phyloP scores from a whole-genome alignment of 371 early-diverging fungal genomes.

The Mortierella sp. region DNA sequence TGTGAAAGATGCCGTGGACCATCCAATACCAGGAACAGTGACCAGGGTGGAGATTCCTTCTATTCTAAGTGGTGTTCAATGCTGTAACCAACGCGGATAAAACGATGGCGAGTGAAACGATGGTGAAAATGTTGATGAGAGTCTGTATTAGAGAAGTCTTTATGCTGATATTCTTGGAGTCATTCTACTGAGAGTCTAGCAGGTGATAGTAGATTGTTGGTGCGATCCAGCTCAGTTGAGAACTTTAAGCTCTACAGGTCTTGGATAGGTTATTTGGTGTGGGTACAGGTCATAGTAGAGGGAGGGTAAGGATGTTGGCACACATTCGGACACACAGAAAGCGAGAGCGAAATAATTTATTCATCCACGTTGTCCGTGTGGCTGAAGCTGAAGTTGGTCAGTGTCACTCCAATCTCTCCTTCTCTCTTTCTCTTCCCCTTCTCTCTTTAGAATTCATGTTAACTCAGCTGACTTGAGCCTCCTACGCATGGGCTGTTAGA shows the following conservation, averaged over 20 bases:
- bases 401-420: too few species aligned
- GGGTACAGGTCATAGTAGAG: conserved; percentile 46
- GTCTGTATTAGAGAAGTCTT: conserved; percentile 75
- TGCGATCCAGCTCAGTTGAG: conserved; percentile 55
- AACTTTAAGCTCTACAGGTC: conserved; percentile 77
- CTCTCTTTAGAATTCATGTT: too few species aligned
- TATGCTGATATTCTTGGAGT: conserved; percentile 68
- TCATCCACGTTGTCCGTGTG: too few species aligned
- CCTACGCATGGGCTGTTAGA: too few species aligned
- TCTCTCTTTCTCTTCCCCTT: too few species aligned
- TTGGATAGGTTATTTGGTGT: conserved; percentile 68
- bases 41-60: conserved; percentile 18
- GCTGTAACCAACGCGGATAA: conserved; percentile 60
- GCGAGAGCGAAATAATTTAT: too few species aligned
- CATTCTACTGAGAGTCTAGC: conserved; percentile 64
- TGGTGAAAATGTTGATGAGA: conserved; percentile 71
- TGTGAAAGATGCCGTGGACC: conserved; percentile 5
- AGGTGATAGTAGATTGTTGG: conserved; percentile 27
- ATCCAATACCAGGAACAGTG: conserved; percentile 32
- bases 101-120: conserved; percentile 66
- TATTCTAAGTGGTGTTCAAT: conserved; percentile 56
- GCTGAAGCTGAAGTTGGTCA: too few species aligned
- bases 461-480: too few species aligned
- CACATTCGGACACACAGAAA: too few species aligned
- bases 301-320: neutral